Evolutionary conservation across 1,139 yeast genomes (phyloP).

Genomic region (Hemisphaericaspora xylofermentans): DNA sequence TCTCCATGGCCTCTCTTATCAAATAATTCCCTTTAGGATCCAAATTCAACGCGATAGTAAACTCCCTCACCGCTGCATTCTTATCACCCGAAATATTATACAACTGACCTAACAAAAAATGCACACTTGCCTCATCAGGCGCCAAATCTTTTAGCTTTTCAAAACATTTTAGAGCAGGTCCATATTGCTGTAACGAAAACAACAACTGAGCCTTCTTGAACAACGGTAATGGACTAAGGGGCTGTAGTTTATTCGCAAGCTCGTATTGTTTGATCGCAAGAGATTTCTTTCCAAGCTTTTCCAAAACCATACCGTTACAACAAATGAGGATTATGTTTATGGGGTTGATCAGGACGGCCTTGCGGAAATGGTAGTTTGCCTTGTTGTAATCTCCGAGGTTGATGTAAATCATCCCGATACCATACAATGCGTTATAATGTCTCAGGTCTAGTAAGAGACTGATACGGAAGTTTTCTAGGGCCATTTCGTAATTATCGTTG

Average conservation of each 20-base stretch:
- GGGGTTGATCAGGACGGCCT: conserved; percentile 87
- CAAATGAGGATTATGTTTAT: conserved; percentile 86
- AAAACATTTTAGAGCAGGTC: conserved; percentile 71
- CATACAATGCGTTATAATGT: conserved; percentile 94
- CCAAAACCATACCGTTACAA: conserved; percentile 93
- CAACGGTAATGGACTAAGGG: conserved; percentile 79
- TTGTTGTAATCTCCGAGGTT: conserved; percentile 80
- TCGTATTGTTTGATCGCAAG: conserved; percentile 83
- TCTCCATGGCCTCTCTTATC: conserved; percentile 80
- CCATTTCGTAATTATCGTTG: conserved; percentile 88
- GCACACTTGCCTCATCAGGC: conserved; percentile 94
- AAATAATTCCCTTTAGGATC: conserved; percentile 93
- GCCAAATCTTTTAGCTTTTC: conserved; percentile 71
- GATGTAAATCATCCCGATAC: conserved; percentile 91
- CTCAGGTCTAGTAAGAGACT: conserved; percentile 77
- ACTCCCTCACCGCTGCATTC: conserved; percentile 78
- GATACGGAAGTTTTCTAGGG: conserved; percentile 76
- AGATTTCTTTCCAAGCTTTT: conserved; percentile 65
- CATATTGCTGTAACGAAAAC: conserved; percentile 68
- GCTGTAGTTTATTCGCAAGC: conserved; percentile 81
- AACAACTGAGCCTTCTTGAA: conserved; percentile 87
- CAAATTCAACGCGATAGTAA: conserved; percentile 84
- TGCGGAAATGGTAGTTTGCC: conserved; percentile 85
- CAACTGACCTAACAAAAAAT: conserved; percentile 82
- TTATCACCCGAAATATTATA: conserved; percentile 76